A percentile compares a stretch with the other conserved stretches of the same genome.
These are phyloP conservation scores for Aspergillus floridensis DNA, from an alignment of 2,329 filamentous ascomycete genomes.

Conservation along the genomic window DNA sequence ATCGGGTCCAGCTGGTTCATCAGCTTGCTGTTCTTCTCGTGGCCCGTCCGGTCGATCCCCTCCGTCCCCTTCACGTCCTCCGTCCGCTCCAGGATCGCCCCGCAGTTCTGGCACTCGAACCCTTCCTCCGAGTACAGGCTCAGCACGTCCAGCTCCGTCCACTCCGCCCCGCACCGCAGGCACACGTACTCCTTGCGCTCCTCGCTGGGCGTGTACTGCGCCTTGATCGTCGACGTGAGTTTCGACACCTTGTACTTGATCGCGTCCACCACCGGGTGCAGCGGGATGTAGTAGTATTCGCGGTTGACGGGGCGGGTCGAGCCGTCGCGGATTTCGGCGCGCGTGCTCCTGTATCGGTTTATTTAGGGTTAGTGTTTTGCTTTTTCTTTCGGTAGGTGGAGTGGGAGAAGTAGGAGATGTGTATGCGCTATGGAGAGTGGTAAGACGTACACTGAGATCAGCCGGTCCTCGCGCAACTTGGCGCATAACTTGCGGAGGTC, in stretches of 20 bases:
- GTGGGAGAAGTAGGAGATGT: background rate
- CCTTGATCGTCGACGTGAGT: conserved; percentile 84
- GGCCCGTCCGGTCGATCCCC: conserved; percentile 46
- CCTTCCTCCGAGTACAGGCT: conserved; percentile 66
- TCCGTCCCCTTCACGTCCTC: conserved; percentile 45
- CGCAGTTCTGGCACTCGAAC: conserved; percentile 82
- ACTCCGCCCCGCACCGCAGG: conserved; percentile 75
- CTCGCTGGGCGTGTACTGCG: conserved; percentile 71
- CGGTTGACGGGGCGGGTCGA: conserved; percentile 77
- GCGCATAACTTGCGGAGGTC: conserved; percentile 87
- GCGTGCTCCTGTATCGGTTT: conserved; percentile 56
- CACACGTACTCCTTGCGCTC: conserved; percentile 95
- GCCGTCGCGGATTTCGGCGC: conserved; percentile 75
- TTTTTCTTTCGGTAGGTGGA: too few species aligned
- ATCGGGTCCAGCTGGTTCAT: conserved; percentile 49
- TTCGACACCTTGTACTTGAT: conserved; percentile 93
- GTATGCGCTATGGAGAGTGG: background rate
- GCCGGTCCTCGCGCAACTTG: conserved; percentile 78
- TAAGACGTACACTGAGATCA: conserved; percentile 69
- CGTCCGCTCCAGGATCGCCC: conserved; percentile 45
- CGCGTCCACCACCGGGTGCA: conserved; percentile 88
- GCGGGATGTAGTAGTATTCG: conserved; percentile 97
- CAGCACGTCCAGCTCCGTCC: conserved; percentile 84
- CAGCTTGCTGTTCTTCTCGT: conserved; percentile 50
- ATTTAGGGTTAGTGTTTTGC: too few species aligned